A percentile compares a stretch with the other conserved stretches of the same genome.
phyloP scores from a whole-genome alignment of 2,329 filamentous ascomycete species.

The Colletotrichum sp. region DNA sequence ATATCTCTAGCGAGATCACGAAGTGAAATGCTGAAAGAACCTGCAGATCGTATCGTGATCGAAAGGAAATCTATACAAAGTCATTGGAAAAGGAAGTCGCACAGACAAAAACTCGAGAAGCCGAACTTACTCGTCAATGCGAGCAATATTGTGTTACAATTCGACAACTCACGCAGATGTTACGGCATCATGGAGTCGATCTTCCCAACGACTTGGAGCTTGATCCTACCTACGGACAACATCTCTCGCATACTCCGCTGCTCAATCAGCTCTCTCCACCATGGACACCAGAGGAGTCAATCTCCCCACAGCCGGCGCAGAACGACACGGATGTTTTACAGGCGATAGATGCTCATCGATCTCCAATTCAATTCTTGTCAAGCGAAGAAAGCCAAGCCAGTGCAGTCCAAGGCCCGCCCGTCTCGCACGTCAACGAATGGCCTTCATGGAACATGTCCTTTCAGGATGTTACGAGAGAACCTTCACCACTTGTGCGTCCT shows the following conservation, averaged over 20 bases:
- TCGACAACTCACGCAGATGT: slow-evolving; percentile 10
- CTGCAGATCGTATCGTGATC: slow-evolving; percentile 31
- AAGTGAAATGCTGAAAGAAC: not conserved
- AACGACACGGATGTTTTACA: not conserved
- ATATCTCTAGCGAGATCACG: not conserved
- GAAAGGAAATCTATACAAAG: slow-evolving; percentile 32
- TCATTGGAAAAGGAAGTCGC: slow-evolving; percentile 29
- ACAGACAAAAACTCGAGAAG: slow-evolving; percentile 22
- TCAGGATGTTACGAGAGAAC: not conserved
- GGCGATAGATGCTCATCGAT: not conserved
- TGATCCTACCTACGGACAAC: not conserved
- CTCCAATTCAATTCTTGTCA: not conserved
- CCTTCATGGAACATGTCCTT: not conserved
- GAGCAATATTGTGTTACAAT: slow-evolving; percentile 22
- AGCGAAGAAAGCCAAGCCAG: not conserved
- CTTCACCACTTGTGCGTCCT: not conserved
- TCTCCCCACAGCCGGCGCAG: not conserved
- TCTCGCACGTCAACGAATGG: not conserved
- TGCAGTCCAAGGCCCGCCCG: not conserved
- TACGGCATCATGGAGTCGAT: slow-evolving; percentile 22
- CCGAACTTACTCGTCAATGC: slow-evolving; percentile 22
- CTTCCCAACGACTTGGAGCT: not conserved
- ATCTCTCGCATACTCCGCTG: not conserved
- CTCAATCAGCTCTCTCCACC: not conserved
- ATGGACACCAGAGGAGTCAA: not conserved